These are phyloP conservation scores for Hymenoscyphus fraxineus DNA, from an alignment of 2,329 filamentous ascomycete genomes.

Conservation along the genomic window DNA sequence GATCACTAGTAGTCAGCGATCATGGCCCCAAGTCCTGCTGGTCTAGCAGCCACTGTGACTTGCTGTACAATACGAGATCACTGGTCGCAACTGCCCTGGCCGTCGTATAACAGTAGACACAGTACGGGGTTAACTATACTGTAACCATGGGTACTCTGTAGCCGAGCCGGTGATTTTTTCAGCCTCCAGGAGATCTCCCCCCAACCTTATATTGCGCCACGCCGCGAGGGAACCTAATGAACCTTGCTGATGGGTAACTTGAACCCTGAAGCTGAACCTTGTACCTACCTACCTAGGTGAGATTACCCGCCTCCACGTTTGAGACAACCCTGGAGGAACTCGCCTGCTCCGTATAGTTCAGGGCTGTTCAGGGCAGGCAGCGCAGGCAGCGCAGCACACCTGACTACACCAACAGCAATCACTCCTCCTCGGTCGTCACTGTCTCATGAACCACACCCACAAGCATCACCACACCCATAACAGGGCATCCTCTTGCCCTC, in stretches of 20 bases:
- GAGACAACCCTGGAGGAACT: not conserved
- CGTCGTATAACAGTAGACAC: not conserved
- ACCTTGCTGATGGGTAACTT: not conserved
- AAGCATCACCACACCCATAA: not conserved
- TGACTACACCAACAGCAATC: not conserved
- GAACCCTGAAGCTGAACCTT: not conserved
- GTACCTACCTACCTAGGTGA: too few relatives aligned
- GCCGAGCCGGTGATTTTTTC: not conserved
- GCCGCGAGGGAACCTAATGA: not conserved
- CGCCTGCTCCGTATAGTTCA: too few relatives aligned
- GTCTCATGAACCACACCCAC: not conserved
- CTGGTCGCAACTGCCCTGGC: not conserved
- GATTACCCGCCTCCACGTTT: not conserved
- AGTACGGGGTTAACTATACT: too few relatives aligned
- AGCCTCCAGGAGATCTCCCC: not conserved
- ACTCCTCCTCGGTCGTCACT: not conserved
- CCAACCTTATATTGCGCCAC: not conserved
- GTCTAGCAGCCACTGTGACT: not conserved
- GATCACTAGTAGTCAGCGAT: not conserved
- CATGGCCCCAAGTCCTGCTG: not conserved
- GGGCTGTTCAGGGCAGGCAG: not conserved
- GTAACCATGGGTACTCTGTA: not conserved
- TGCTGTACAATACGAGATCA: not conserved
- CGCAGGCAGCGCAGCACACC: conserved; percentile 2
- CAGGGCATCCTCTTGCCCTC: not conserved